Base-by-base conservation (phyloP, 2,329 filamentous ascomycete genomes). In the Phyllosticta citriasiana region DNA sequence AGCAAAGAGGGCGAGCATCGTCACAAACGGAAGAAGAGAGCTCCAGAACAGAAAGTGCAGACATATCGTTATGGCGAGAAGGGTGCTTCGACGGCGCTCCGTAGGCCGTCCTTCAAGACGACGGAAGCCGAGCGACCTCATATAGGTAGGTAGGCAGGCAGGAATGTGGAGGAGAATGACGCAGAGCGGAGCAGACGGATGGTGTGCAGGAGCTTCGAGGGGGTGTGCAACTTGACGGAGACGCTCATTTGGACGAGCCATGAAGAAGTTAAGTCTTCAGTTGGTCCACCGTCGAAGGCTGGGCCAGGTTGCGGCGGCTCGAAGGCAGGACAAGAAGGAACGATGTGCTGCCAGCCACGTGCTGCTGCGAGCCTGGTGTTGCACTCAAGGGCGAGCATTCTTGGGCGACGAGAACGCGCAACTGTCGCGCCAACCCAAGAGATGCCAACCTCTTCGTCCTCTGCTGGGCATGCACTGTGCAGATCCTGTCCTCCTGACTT, bases 1-100 rank as follows among this genome's bases (percentile, higher is more conserved):
- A 7, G 63, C 68, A 33, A 73, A 64, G 60, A 72, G 65, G 35
- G 69, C 71, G 9, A 74, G 47, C n/a, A 70, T 64, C 0, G 66
- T 63, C n/a, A 66, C 60, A 26, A 71, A 59, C 56, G 70, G 68
- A 16, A 69, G 25, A 10, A 72, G 19, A 10, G 73, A 71, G 60
- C 66, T 70, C 70, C 70, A 73, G 16, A 74, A 65, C 26, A 75
- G 62, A 19, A 69, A 63, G 57, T 74, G 71, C 6, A 75, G 65
- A 33, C 71, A 68, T 25, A 68, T 58, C 2, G 71, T 71, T 30
- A 74, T 69, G n/a, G 67, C 66, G 35, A 74, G 64, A 1, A 75
- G 61, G 14, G 71, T 73, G 25, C 68, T 35, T 60, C 70, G 67
- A 19, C 72, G 69, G 7, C 70, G 70, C 40, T 25, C 47, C 10